Conservation (phyloP, 805 yeast species). For the Wickerhamiella spandovensis region DNA sequence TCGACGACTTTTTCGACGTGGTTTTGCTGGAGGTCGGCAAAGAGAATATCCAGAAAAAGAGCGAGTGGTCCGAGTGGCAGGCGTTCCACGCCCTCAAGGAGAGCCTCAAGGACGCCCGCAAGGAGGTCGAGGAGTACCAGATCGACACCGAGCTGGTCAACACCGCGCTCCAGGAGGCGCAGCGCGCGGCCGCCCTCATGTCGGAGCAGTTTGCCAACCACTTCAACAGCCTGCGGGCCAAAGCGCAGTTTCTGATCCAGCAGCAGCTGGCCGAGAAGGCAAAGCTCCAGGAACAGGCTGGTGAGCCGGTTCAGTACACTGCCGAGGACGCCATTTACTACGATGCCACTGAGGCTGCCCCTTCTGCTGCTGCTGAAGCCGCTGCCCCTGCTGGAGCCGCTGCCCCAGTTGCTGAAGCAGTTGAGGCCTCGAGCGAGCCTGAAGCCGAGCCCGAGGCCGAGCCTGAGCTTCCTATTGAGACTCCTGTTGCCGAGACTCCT, state of each 20-base stretch:
- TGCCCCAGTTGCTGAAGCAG: too few species aligned
- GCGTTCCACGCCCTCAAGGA: slow-evolving; percentile 15
- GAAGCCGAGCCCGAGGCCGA: neutral
- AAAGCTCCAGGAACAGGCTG: neutral
- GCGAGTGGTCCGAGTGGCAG: slow-evolving; percentile 17
- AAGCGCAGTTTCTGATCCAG: slow-evolving; percentile 17
- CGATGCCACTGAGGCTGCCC: neutral
- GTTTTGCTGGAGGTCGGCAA: slow-evolving; percentile 17
- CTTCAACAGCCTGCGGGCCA: slow-evolving; percentile 13
- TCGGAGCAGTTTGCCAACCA: slow-evolving; percentile 16
- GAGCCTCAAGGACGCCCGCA: slow-evolving; percentile 10
- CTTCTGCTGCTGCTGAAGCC: neutral
- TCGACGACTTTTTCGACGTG: slow-evolving; percentile 20
- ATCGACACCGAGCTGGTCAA: slow-evolving; percentile 15
- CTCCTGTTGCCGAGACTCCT: neutral
- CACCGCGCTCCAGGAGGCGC: slow-evolving; percentile 18
- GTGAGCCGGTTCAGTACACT: neutral
- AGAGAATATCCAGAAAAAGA: slow-evolving; percentile 11
- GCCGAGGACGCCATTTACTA: neutral
- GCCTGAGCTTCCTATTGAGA: neutral
- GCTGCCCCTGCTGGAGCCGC: neutral
- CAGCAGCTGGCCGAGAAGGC: slow-evolving; percentile 6
- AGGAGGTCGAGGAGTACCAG: slow-evolving; percentile 12
- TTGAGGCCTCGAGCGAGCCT: neutral
- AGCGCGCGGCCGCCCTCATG: slow-evolving; percentile 16